Conservation (phyloP, 768 basidiomycete species). For the Paxillus ammoniavirescens region DNA sequence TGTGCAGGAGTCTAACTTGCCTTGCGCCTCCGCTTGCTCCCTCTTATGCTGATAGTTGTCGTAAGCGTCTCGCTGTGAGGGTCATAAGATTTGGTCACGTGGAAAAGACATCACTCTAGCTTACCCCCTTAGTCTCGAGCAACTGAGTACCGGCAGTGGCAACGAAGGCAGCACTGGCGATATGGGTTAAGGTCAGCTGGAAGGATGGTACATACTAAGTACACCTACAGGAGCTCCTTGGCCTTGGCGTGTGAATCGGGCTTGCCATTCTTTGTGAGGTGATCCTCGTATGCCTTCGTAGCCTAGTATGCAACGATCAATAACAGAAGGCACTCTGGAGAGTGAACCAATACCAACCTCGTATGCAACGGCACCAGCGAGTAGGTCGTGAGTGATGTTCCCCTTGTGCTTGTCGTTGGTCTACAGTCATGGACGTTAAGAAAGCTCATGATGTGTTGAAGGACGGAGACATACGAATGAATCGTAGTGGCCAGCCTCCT, state of each 20-base stretch:
- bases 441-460: slow-evolving; percentile 10
- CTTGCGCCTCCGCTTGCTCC: not conserved
- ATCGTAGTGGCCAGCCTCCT: not conserved
- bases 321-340: not conserved
- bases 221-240: slow-evolving; percentile 20
- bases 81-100: not conserved
- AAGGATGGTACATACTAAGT: no score
- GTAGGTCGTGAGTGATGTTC: slow-evolving; percentile 14
- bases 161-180: slow-evolving; percentile 10
- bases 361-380: slow-evolving; percentile 18
- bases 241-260: slow-evolving; percentile 21
- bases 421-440: not conserved
- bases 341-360: slow-evolving; percentile 9
- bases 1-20: not conserved
- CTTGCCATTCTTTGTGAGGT: slow-evolving; percentile 9
- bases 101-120: not conserved
- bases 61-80: not conserved
- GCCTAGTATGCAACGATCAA: slow-evolving; percentile 4
- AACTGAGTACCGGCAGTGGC: slow-evolving; percentile 6
- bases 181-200: not conserved
- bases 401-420: slow-evolving; percentile 10
- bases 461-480: not conserved
- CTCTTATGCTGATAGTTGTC: not conserved
- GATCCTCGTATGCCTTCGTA: slow-evolving; percentile 18
- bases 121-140: slow-evolving; percentile 20